Conservation (phyloP, 495 filamentous ascomycete species). For the Bacidia rubella region DNA sequence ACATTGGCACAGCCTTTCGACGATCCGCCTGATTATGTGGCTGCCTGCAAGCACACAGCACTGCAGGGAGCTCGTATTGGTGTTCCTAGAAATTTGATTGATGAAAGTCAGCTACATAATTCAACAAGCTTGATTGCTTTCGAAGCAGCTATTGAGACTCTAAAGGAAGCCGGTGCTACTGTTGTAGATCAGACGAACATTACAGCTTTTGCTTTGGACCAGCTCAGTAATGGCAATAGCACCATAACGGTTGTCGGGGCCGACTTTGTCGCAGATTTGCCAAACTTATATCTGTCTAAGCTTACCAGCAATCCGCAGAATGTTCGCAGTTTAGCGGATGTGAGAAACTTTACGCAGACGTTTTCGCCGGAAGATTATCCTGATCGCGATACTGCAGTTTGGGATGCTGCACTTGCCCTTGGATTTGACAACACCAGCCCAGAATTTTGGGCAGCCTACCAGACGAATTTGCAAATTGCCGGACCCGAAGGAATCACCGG, state of each 20-base stretch:
- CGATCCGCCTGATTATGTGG: constrained; percentile 34
- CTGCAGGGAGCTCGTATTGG: constrained; percentile 38
- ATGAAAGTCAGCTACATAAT: constrained; percentile 10
- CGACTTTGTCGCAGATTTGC: constrained; percentile 33
- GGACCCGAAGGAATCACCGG: constrained; percentile 38
- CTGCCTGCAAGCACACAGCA: constrained; percentile 34
- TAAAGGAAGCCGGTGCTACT: constrained; percentile 34
- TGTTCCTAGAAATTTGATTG: constrained; percentile 36
- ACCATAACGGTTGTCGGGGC: constrained; percentile 24
- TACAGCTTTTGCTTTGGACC: constrained; percentile 32
- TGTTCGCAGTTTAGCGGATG: constrained; percentile 27
- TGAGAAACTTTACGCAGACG: constrained; percentile 32
- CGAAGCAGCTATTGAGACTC: constrained; percentile 27
- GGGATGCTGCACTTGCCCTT: constrained; percentile 30
- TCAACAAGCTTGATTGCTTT: constrained; percentile 30
- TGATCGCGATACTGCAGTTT: constrained; percentile 32
- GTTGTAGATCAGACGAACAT: constrained; percentile 42
- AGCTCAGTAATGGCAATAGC: constrained; percentile 24
- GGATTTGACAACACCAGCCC: constrained; percentile 29
- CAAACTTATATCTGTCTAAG: constrained; percentile 30
- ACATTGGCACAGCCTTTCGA: constrained; percentile 37
- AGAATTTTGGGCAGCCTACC: constrained; percentile 30
- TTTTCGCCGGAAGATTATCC: constrained; percentile 36
- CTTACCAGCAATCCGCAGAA: constrained; percentile 35
- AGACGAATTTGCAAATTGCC: constrained; percentile 31